These are phyloP conservation scores for Teunomyces barrocoloradensis DNA, from an alignment of 805 yeast genomes.

Conservation along the genomic window DNA sequence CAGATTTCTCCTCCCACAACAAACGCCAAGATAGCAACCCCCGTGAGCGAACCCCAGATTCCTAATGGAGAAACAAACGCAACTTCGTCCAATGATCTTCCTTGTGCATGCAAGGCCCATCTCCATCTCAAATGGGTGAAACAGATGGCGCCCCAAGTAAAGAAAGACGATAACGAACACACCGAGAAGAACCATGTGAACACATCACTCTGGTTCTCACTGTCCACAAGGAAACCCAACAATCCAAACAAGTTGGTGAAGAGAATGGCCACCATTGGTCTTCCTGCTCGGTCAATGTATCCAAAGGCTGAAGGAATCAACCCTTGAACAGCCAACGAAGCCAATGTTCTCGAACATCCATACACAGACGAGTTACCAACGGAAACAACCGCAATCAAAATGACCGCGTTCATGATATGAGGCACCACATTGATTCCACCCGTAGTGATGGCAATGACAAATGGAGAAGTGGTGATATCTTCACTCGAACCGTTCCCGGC, in stretches of 20 bases:
- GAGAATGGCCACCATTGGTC: conserved; percentile 40
- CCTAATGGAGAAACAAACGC: conserved; percentile 35
- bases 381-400: conserved; percentile 67
- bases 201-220: conserved; percentile 27
- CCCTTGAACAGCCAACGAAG: conserved; percentile 68
- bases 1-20: conserved; percentile 38
- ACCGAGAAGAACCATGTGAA: conserved; percentile 43
- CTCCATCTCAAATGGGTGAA: conserved; percentile 42
- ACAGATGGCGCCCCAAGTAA: conserved; percentile 42
- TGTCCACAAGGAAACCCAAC: conserved; percentile 38
- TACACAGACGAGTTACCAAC: conserved; percentile 76
- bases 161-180: conserved; percentile 40
- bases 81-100: conserved; percentile 33
- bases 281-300: conserved; percentile 40
- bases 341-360: conserved; percentile 70
- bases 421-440: conserved; percentile 67
- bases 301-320: conserved; percentile 53
- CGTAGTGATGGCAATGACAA: conserved; percentile 64
- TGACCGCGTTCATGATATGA: conserved; percentile 70
- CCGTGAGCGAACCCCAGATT: conserved; percentile 34
- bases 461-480: conserved; percentile 63
- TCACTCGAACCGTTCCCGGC: conserved; percentile 26
- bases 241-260: conserved; percentile 35
- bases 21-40: conserved; percentile 29
- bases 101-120: conserved; percentile 34